phyloP scores from a whole-genome alignment of 2,329 filamentous ascomycete species.

The Aspergillus texensis region DNA sequence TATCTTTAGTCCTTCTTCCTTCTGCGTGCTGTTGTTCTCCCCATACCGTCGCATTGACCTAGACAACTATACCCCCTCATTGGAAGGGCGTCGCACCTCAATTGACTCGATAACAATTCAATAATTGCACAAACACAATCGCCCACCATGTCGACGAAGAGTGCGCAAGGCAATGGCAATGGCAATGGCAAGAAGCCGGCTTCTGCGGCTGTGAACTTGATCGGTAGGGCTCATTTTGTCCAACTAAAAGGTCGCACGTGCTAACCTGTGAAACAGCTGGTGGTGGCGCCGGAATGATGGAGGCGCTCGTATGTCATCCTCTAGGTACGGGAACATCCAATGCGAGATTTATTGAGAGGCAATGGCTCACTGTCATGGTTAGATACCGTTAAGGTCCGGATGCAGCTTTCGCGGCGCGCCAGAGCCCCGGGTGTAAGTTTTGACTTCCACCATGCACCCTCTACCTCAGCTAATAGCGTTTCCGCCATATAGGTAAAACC shows the following conservation, averaged over 20 bases:
- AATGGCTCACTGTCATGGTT: slow-evolving; percentile 26
- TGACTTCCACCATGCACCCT: not conserved
- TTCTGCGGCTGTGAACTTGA: slow-evolving; percentile 85
- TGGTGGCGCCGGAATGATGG: slow-evolving; percentile 98
- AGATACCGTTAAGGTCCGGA: slow-evolving; percentile 98
- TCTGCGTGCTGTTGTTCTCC: slow-evolving; percentile 4
- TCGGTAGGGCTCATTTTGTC: slow-evolving; percentile 63
- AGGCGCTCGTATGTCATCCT: slow-evolving; percentile 93
- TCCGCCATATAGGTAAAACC: slow-evolving; percentile 59
- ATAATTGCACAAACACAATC: slow-evolving; percentile 2
- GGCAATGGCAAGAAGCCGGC: slow-evolving; percentile 69
- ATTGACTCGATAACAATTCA: slow-evolving; percentile 5
- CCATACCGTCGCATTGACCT: not conserved
- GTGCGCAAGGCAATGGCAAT: slow-evolving; percentile 45
- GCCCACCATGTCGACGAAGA: slow-evolving; percentile 62
- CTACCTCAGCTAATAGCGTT: slow-evolving; percentile 15
- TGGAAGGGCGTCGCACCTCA: slow-evolving; percentile 1
- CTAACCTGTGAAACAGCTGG: slow-evolving; percentile 64
- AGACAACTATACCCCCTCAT: slow-evolving; percentile 5
- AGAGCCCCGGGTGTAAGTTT: slow-evolving; percentile 72
- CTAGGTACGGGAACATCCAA: slow-evolving; percentile 62
- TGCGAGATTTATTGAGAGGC: slow-evolving; percentile 4
- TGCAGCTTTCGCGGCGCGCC: slow-evolving; percentile 92
- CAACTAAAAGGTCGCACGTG: slow-evolving; percentile 6
- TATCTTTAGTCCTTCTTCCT: slow-evolving; percentile 2